A percentile compares a stretch with the other conserved stretches of the same genome.
Evolutionary conservation across 495 filamentous ascomycete genomes (phyloP).

Genomic region (Cercophora sp.): DNA sequence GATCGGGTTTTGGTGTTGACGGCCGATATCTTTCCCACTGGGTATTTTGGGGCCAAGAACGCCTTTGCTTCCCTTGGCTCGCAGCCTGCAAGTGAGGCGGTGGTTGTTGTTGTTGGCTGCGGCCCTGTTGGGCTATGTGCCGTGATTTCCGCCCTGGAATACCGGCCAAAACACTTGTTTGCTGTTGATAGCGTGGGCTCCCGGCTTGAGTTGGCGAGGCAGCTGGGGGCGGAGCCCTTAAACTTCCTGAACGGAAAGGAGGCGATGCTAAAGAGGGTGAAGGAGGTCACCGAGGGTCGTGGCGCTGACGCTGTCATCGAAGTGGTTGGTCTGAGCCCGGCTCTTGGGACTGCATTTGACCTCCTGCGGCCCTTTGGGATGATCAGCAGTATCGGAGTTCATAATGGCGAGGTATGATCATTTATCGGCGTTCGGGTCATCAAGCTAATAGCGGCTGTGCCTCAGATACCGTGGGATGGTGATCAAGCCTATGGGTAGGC

Average conservation of each 20-base stretch:
- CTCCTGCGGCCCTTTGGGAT: constrained; percentile 81
- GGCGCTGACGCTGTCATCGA: constrained; percentile 92
- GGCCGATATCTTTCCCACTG: constrained; percentile 85
- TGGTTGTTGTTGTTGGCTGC: constrained; percentile 81
- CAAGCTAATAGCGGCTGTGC: constrained; percentile 17
- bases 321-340: constrained; percentile 81
- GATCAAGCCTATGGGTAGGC: constrained; percentile 69
- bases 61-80: constrained; percentile 65
- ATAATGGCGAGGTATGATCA: constrained; percentile 75
- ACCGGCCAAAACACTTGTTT: constrained; percentile 74
- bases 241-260: constrained; percentile 69
- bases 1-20: constrained; percentile 81
- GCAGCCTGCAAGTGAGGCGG: constrained; percentile 60
- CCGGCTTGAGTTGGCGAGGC: constrained; percentile 70
- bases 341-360: constrained; percentile 79
- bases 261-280: constrained; percentile 64
- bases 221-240: constrained; percentile 79
- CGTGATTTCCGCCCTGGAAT: constrained; percentile 75
- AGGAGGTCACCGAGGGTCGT: constrained; percentile 73
- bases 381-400: constrained; percentile 87
- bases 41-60: constrained; percentile 83
- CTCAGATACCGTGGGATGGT: constrained; percentile 78
- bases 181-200: constrained; percentile 81
- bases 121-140: constrained; percentile 88
- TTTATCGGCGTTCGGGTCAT: background rate